Evolutionary conservation across 768 basidiomycete species (phyloP).

Genomic region (Chalciporus piperatus): DNA sequence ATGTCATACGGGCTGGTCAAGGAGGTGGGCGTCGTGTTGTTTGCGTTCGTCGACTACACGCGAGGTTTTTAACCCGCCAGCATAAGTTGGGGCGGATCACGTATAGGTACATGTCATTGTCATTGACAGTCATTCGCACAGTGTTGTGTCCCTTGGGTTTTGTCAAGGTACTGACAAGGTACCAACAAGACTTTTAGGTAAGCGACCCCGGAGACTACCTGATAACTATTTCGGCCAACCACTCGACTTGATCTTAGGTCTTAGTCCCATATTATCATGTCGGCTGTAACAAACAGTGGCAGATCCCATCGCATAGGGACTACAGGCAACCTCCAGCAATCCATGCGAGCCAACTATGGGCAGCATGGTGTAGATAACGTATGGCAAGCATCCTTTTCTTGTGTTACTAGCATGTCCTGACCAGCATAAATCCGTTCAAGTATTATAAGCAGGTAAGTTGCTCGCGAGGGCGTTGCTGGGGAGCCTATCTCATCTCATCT

Average conservation of each 20-base stretch:
- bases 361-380: conserved; percentile 60
- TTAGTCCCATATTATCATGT: conserved; percentile 2
- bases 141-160: too few species aligned
- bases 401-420: conserved; percentile 1
- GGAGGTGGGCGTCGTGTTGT: neutral
- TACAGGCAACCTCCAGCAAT: conserved; percentile 30
- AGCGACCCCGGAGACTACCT: too few species aligned
- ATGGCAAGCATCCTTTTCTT: conserved; percentile 9
- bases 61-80: too few species aligned
- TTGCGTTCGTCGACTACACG: neutral
- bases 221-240: too few species aligned
- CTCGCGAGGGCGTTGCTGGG: neutral
- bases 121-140: too few species aligned
- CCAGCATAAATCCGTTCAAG: conserved; percentile 7
- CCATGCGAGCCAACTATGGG: conserved; percentile 53
- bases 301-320: conserved; percentile 25
- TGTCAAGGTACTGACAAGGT: too few species aligned
- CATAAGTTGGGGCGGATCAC: too few species aligned
- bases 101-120: too few species aligned
- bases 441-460: conserved; percentile 29
- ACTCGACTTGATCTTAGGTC: too few species aligned
- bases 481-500: neutral
- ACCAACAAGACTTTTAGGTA: too few species aligned
- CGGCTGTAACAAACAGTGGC: conserved; percentile 5
- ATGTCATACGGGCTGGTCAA: conserved; percentile 50